A percentile compares a stretch with the other conserved stretches of the same genome.
These are phyloP conservation scores for Carex littledalei DNA, from an alignment of 176 grass and related monocot species.

Conservation along the genomic window DNA sequence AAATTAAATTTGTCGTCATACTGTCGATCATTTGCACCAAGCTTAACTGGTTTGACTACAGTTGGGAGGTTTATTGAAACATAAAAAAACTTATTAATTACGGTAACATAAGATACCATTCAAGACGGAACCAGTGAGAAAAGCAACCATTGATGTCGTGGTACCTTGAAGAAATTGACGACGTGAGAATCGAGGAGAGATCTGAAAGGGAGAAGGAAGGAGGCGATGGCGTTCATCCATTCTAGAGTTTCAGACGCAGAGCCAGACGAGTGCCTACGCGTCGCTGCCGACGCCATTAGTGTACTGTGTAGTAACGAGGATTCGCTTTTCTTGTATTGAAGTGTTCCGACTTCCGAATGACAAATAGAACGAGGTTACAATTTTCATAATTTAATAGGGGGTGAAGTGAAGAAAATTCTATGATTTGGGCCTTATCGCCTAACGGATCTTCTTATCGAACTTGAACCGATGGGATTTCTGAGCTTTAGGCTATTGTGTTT, in stretches of 20 bases:
- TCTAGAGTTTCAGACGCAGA: conserved; percentile 47
- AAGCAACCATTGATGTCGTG: neutral
- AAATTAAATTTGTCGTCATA: neutral
- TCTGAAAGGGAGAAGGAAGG: conserved; percentile 47
- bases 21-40: neutral
- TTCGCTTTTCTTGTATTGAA: neutral
- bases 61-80: too few species aligned
- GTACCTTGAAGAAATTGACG: conserved; percentile 97
- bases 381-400: neutral
- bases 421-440: neutral
- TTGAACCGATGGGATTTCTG: neutral
- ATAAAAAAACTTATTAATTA: neutral
- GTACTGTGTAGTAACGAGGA: neutral
- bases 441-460: neutral
- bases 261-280: conserved; percentile 44
- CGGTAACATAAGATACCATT: neutral
- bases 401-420: neutral
- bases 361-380: neutral
- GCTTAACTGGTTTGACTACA: neutral
- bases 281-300: conserved; percentile 30
- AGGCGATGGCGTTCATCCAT: conserved; percentile 68
- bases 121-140: neutral
- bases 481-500: neutral
- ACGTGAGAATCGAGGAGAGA: conserved; percentile 73
- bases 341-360: neutral